Evolutionary conservation across 805 yeast species (phyloP).

Genomic region (Pichia insulana): DNA sequence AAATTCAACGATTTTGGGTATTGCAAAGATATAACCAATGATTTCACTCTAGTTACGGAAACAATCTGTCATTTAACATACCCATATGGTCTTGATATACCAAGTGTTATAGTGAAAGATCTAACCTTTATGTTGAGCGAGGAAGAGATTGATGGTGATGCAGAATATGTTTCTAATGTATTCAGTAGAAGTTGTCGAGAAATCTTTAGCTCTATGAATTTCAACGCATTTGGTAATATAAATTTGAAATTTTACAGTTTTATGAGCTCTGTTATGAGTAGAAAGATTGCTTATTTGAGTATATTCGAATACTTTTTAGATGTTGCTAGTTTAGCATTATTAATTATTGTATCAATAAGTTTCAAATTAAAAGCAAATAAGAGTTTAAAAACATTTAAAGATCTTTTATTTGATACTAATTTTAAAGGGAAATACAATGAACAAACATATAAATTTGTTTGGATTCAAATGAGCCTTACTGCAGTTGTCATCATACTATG

Average conservation of each 20-base stretch:
- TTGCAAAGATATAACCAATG: constrained; percentile 28
- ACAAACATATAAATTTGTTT: background rate
- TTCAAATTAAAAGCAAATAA: constrained; percentile 5
- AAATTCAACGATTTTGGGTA: constrained; percentile 40
- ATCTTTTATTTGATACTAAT: background rate
- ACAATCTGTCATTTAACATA: constrained; percentile 7
- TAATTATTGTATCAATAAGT: background rate
- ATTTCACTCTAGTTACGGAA: background rate
- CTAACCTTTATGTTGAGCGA: constrained; percentile 35
- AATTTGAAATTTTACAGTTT: background rate
- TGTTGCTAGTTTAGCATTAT: constrained; percentile 1
- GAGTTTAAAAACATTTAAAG: background rate
- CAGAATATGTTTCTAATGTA: constrained; percentile 32
- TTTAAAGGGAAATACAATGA: background rate
- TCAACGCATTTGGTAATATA: background rate
- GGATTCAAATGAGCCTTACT: background rate
- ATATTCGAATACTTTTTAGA: constrained; percentile 3
- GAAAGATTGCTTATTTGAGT: background rate
- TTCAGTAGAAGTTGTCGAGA: constrained; percentile 33
- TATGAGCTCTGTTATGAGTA: constrained; percentile 4
- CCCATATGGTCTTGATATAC: constrained; percentile 28
- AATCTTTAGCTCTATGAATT: constrained; percentile 15
- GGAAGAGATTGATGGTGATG: constrained; percentile 27
- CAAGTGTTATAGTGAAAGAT: constrained; percentile 40
- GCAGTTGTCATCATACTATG: background rate